phyloP scores from a whole-genome alignment of 495 filamentous ascomycete genomes.

The Rusavskia elegans region DNA sequence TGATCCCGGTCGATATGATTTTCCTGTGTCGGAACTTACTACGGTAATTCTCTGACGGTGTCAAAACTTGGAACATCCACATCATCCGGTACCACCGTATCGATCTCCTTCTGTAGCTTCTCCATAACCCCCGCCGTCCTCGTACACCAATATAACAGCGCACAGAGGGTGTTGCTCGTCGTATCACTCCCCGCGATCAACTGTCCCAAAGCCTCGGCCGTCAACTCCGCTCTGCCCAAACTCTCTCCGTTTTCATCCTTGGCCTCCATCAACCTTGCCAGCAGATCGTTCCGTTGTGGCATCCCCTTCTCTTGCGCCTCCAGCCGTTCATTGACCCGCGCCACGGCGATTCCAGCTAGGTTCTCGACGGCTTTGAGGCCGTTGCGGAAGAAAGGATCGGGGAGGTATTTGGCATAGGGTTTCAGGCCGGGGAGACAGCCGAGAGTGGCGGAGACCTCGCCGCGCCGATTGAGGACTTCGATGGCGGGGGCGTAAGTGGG shows the following conservation, averaged over 20 bases:
- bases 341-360: slow-evolving; percentile 52
- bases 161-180: slow-evolving; percentile 78
- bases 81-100: slow-evolving; percentile 44
- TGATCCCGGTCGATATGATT: background rate
- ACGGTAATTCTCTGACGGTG: slow-evolving; percentile 58
- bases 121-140: slow-evolving; percentile 53
- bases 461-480: slow-evolving; percentile 38
- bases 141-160: slow-evolving; percentile 62
- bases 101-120: slow-evolving; percentile 58
- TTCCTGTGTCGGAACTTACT: slow-evolving; percentile 24
- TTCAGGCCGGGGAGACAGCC: slow-evolving; percentile 30
- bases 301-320: slow-evolving; percentile 43
- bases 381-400: slow-evolving; percentile 35
- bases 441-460: slow-evolving; percentile 35
- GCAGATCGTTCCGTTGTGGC: slow-evolving; percentile 51
- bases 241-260: slow-evolving; percentile 62
- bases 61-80: slow-evolving; percentile 52
- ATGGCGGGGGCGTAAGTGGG: slow-evolving; percentile 33
- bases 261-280: slow-evolving; percentile 74
- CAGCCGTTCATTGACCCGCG: slow-evolving; percentile 59
- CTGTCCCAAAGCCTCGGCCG: slow-evolving; percentile 78
- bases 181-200: slow-evolving; percentile 85
- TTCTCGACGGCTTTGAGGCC: slow-evolving; percentile 33
- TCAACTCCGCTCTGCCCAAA: slow-evolving; percentile 63
- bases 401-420: slow-evolving; percentile 34